A percentile compares a stretch with the other conserved stretches of the same genome.
Conservation (phyloP, 148 eudicot genomes). For the Pouteria glomerata region DNA sequence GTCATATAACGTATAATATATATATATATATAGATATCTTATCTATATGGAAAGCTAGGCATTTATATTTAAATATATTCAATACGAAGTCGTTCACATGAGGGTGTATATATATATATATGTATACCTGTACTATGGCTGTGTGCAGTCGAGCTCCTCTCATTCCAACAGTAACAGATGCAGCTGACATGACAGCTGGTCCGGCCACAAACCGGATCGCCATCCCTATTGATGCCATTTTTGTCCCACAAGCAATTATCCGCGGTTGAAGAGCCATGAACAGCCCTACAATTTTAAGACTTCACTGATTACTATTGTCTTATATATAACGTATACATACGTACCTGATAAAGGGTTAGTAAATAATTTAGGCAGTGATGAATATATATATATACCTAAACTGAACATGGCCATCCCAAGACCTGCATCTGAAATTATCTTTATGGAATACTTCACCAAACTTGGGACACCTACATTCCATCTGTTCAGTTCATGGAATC, state of each 20-base stretch:
- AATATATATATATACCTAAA: conserved; percentile 27
- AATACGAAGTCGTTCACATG: no score
- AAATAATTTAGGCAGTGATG: no score
- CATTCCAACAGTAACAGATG: conserved; percentile 42
- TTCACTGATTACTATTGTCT: no score
- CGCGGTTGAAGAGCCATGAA: conserved; percentile 62
- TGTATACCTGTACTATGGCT: conserved; percentile 52
- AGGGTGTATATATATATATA: no score
- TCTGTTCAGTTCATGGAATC: conserved; percentile 19
- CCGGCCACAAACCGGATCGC: conserved; percentile 40
- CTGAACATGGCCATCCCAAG: conserved; percentile 74
- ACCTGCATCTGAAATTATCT: conserved; percentile 53
- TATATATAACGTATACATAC: no score
- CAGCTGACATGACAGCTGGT: conserved; percentile 40
- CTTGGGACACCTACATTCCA: conserved; percentile 49
- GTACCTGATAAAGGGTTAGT: no score
- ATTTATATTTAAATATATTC: no score
- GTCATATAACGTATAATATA: no score
- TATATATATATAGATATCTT: no score
- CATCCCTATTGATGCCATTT: conserved; percentile 43
- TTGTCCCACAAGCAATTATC: conserved; percentile 54
- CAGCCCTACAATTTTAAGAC: conserved; percentile 21
- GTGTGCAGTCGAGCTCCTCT: conserved; percentile 35
- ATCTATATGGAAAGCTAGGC: no score
- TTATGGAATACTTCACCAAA: conserved; percentile 37